These are phyloP conservation scores for Collariella sp. DNA, from an alignment of 495 filamentous ascomycete species.

Conservation along the genomic window DNA sequence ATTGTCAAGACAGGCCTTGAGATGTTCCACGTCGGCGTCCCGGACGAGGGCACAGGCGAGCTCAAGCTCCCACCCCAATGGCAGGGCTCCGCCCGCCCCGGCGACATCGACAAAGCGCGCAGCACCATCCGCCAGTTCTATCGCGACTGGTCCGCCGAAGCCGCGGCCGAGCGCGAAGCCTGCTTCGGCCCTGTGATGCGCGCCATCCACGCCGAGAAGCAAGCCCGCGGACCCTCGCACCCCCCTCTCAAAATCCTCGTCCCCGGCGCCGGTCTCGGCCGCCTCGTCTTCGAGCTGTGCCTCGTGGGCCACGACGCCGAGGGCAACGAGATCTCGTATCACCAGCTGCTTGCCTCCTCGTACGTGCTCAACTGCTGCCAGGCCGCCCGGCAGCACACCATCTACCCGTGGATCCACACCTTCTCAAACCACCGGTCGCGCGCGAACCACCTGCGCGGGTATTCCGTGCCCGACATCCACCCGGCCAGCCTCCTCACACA, in stretches of 20 bases:
- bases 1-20: constrained; percentile 61
- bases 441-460: constrained; percentile 59
- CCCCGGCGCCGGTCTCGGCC: constrained; percentile 81
- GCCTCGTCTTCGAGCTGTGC: constrained; percentile 80
- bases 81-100: constrained; percentile 53
- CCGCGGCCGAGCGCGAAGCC: constrained; percentile 58
- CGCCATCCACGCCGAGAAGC: constrained; percentile 51
- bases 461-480: constrained; percentile 70
- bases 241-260: constrained; percentile 60
- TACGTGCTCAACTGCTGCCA: constrained; percentile 68
- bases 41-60: background rate
- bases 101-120: constrained; percentile 80
- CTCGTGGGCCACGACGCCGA: constrained; percentile 65
- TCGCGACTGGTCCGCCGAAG: constrained; percentile 87
- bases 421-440: constrained; percentile 72
- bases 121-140: constrained; percentile 89
- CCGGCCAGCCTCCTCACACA: constrained; percentile 47
- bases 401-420: constrained; percentile 72
- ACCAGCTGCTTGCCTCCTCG: constrained; percentile 77
- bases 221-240: constrained; percentile 19
- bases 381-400: constrained; percentile 44
- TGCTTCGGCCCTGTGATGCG: constrained; percentile 65
- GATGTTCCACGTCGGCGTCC: constrained; percentile 48
- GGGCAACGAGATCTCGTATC: constrained; percentile 94
- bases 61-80: constrained; percentile 42